These are phyloP conservation scores for Termitomyces bulborhizus DNA, from an alignment of 768 basidiomycete species.

Conservation along the genomic window DNA sequence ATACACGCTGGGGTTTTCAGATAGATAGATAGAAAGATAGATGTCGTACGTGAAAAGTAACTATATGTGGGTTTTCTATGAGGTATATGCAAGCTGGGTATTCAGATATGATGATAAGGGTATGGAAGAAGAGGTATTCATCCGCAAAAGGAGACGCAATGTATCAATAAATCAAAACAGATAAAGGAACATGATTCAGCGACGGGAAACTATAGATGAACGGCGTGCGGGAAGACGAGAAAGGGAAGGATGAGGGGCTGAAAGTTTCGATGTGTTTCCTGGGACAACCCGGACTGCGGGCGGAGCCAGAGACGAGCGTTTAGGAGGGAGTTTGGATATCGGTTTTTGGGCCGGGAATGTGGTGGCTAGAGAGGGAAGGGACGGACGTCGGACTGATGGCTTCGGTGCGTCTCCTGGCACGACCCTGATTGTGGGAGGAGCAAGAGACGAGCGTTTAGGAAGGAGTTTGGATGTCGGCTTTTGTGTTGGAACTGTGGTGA, in stretches of 20 bases:
- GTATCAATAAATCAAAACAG: neutral
- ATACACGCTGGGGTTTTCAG: too few relatives aligned
- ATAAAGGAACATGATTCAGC: neutral
- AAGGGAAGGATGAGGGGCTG: neutral
- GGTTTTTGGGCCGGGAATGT: neutral
- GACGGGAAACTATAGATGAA: neutral
- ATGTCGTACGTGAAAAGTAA: neutral
- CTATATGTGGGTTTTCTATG: neutral
- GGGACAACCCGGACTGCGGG: neutral
- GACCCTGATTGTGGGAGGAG: neutral
- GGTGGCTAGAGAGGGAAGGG: neutral
- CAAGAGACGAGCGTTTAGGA: neutral
- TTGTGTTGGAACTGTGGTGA: neutral
- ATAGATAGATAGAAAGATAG: too few relatives aligned
- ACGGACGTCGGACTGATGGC: neutral
- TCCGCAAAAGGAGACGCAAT: neutral
- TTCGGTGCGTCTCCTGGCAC: neutral
- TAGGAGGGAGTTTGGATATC: neutral
- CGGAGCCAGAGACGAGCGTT: neutral
- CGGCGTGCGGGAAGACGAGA: neutral
- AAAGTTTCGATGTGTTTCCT: neutral
- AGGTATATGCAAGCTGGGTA: neutral
- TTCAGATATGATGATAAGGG: neutral
- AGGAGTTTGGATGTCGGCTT: neutral
- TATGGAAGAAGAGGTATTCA: neutral